Evolutionary conservation across 768 basidiomycete genomes (phyloP).

Genomic region (Cantharellus cinnabarinus): DNA sequence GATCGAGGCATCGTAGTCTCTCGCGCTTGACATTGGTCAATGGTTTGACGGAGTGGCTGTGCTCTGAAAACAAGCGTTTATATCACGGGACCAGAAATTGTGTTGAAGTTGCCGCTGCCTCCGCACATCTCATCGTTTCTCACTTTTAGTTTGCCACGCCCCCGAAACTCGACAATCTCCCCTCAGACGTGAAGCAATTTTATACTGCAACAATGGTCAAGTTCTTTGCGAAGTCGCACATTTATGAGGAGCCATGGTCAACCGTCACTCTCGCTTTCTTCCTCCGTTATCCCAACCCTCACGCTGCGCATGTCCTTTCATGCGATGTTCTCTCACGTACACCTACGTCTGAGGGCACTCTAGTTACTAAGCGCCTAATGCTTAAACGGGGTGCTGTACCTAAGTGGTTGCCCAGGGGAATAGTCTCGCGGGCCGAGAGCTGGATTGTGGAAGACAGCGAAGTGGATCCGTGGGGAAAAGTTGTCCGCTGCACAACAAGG

Average conservation of each 20-base stretch:
- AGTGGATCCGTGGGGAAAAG: constrained; percentile 64
- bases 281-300: constrained; percentile 88
- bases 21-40: no score
- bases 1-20: no score
- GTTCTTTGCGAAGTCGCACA: constrained; percentile 9
- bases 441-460: constrained; percentile 94
- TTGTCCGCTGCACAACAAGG: constrained; percentile 57
- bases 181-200: no score
- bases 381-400: constrained; percentile 84
- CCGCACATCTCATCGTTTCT: no score
- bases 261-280: constrained; percentile 88
- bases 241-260: constrained; percentile 56
- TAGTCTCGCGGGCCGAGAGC: constrained; percentile 67
- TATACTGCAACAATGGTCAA: constrained; percentile 6
- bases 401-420: constrained; percentile 71
- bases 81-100: no score
- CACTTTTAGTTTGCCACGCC: no score
- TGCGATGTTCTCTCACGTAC: constrained; percentile 86
- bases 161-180: no score
- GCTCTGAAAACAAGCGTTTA: no score
- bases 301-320: constrained; percentile 79
- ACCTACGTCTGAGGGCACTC: constrained; percentile 48
- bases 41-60: no score
- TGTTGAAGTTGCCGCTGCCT: no score
- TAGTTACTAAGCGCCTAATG: constrained; percentile 77